phyloP scores from a whole-genome alignment of 805 yeast genomes.

The Metschnikowia hibisci region DNA sequence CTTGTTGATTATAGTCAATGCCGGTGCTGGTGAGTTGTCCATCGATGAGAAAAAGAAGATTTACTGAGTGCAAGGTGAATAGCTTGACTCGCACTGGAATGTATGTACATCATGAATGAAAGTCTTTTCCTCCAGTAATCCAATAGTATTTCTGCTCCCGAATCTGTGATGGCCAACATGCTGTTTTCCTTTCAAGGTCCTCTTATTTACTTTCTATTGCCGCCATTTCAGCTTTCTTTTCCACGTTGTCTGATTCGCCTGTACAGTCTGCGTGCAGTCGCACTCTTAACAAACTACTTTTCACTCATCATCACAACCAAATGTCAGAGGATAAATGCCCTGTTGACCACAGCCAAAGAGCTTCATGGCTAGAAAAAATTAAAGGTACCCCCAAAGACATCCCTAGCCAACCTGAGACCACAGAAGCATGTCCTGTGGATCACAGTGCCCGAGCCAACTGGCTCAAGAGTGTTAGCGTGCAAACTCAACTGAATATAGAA shows the following conservation, averaged over 20 bases:
- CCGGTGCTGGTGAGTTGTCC: slow-evolving; percentile 94
- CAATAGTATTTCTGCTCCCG: too few relatives aligned
- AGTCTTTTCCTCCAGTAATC: too few relatives aligned
- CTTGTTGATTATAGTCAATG: slow-evolving; percentile 79
- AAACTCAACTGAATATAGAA: slow-evolving; percentile 27
- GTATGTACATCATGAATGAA: too few relatives aligned
- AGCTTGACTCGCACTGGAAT: neutral
- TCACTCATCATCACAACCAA: neutral
- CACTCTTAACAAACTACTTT: neutral
- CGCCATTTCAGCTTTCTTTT: too few relatives aligned
- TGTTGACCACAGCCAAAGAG: slow-evolving; percentile 18
- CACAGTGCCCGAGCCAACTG: slow-evolving; percentile 57
- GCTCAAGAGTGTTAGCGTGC: slow-evolving; percentile 35
- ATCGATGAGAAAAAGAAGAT: slow-evolving; percentile 95
- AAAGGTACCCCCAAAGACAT: neutral
- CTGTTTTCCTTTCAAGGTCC: too few relatives aligned
- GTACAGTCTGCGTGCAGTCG: neutral
- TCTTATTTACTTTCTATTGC: neutral
- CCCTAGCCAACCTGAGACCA: neutral
- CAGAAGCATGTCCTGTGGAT: slow-evolving; percentile 59
- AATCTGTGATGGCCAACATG: too few relatives aligned
- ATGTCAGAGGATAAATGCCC: slow-evolving; percentile 16
- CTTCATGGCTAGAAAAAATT: slow-evolving; percentile 16
- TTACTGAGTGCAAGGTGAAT: slow-evolving; percentile 44
- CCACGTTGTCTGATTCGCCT: too few relatives aligned